phyloP scores from a whole-genome alignment of 176 grass and related monocot genomes.

The Rhynchospora pubera region DNA sequence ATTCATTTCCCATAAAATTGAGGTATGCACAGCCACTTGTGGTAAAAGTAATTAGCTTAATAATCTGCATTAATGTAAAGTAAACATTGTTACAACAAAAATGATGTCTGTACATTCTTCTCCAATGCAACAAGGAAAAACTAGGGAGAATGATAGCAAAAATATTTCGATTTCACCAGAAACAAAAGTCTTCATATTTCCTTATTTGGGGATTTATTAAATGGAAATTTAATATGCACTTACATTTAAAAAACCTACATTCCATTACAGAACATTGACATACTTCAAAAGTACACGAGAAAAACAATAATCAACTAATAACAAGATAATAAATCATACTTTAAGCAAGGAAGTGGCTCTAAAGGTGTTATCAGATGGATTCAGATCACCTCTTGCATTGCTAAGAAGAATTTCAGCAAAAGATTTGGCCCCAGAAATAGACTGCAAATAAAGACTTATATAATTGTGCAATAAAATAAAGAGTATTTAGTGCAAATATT shows the following conservation, averaged over 20 bases:
- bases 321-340: conserved; percentile 34
- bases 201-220: not conserved
- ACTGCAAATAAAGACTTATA: conserved; percentile 44
- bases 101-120: not conserved
- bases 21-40: conserved; percentile 69
- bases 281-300: not conserved
- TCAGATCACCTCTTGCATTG: conserved; percentile 20
- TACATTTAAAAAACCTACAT: not conserved
- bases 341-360: conserved; percentile 63
- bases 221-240: not conserved
- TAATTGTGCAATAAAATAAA: conserved; percentile 14
- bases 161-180: not conserved
- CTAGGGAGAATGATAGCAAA: not conserved
- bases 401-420: conserved; percentile 86
- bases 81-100: conserved; percentile 12
- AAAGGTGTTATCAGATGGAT: conserved; percentile 32
- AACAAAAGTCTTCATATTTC: not conserved
- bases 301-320: conserved; percentile 7
- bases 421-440: conserved; percentile 82
- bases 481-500: not conserved
- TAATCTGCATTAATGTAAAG: conserved; percentile 55
- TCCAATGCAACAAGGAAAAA: not conserved
- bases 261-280: not conserved
- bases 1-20: conserved; percentile 99
- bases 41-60: conserved; percentile 88